Conservation (phyloP, 2,329 filamentous ascomycete species). For the Byssoonygena ceratinophila region DNA sequence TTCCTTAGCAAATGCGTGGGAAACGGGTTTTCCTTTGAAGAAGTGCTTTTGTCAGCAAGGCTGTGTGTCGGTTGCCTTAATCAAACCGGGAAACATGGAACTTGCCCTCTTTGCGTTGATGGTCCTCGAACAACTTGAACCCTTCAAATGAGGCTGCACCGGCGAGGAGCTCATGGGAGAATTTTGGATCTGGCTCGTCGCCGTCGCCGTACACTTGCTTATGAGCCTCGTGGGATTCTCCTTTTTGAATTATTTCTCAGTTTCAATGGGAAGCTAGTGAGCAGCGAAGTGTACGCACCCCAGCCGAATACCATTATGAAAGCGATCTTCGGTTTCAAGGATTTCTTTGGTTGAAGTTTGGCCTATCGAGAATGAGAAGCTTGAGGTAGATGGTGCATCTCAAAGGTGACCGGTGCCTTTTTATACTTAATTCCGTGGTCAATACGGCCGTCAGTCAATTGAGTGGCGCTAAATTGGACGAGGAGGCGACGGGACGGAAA, state of each 20-base stretch:
- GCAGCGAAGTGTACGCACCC: background rate
- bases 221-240: conserved; percentile 30
- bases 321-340: background rate
- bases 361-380: background rate
- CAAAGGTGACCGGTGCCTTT: background rate
- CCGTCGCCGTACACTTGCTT: conserved; percentile 42
- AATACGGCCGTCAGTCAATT: background rate
- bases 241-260: background rate
- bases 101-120: conserved; percentile 57
- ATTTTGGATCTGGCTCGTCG: conserved; percentile 47
- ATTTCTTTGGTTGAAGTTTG: background rate
- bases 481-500: background rate
- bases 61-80: too few relatives aligned
- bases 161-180: conserved; percentile 64
- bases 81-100: background rate
- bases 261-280: background rate
- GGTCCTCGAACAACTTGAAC: conserved; percentile 69
- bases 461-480: background rate
- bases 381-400: background rate
- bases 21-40: conserved; percentile 52
- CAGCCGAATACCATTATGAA: conserved; percentile 9
- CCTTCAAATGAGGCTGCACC: conserved; percentile 68
- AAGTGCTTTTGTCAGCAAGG: background rate
- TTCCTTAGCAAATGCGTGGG: conserved; percentile 67
- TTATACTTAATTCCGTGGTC: background rate